A percentile compares a stretch with the other conserved stretches of the same genome.
Evolutionary conservation across 83 land plant genomes (phyloP).

Genomic region (Diphasiastrum complanatum): DNA sequence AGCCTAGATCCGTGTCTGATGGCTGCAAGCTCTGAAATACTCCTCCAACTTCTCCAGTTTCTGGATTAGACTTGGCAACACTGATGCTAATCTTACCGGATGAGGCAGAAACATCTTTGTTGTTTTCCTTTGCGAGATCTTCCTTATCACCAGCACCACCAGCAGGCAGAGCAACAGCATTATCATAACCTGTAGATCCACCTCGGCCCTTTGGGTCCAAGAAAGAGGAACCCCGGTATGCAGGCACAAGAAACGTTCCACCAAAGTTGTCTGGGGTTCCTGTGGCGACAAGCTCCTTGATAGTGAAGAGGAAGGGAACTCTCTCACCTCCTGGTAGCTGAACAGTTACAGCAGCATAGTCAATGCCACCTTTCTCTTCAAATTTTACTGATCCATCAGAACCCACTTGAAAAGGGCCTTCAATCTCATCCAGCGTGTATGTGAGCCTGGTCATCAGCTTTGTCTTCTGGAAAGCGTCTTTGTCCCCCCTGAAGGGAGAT

Average conservation of each 20-base stretch:
- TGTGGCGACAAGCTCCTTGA: conserved; percentile 87
- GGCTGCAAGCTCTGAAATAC: conserved; percentile 97
- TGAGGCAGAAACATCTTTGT: conserved; percentile 52
- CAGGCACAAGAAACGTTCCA: conserved; percentile 72
- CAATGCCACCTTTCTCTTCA: conserved; percentile 93
- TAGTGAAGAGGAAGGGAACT: conserved; percentile 91
- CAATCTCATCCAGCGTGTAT: conserved; percentile 90
- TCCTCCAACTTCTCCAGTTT: conserved; percentile 78
- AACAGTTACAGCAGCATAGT: conserved; percentile 95
- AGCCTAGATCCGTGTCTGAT: conserved; percentile 88
- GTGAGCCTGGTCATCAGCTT: conserved; percentile 96
- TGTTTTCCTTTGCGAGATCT: conserved; percentile 81
- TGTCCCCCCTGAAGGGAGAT: conserved; percentile 56
- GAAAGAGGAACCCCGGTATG: conserved; percentile 93
- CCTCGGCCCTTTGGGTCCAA: conserved; percentile 99
- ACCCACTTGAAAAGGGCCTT: conserved; percentile 53
- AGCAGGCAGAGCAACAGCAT: conserved; percentile 86
- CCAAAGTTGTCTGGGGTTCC: conserved; percentile 69
- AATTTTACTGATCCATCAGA: conserved; percentile 73
- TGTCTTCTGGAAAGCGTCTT: conserved; percentile 76
- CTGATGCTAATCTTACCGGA: conserved; percentile 68
- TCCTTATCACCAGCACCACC: conserved; percentile 98
- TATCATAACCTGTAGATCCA: conserved; percentile 88
- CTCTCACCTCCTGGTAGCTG: conserved; percentile 97
- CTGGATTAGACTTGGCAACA: conserved; percentile 64